Base-by-base conservation (phyloP, 768 basidiomycete species). In the Auricularia cornea region DNA sequence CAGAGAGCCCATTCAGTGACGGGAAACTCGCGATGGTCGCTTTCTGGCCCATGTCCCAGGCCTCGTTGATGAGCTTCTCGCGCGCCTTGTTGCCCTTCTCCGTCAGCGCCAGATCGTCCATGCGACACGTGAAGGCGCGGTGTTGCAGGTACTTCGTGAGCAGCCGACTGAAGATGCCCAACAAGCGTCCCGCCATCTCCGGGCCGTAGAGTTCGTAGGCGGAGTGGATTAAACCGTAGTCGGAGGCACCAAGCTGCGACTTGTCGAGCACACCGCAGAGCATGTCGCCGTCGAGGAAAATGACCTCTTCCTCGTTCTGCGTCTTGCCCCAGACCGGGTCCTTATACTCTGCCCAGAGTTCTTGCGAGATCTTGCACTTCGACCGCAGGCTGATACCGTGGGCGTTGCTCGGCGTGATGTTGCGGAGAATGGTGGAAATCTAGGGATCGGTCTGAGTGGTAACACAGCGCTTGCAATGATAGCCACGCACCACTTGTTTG, bases 61-160 rank as follows among this genome's bases (percentile, higher is more conserved):
- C 90, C 28, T 82, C 77, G 41, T 82, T 77, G 16, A 98, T 74
- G 57, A 98, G 80, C 41, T 86, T 80, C 57, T 80, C 76, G 66
- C 97, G 83, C 63, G 80, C 80, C 52, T 74, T 72, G 72, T 98
- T 89, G 26, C 93, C 95, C 62, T 86, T 84, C 0, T 85, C 82
- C 6, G 94, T 98, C 59, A 99, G 80, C 60, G 90, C 87, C 51
- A 99, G 81, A 79, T 99, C 97, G 75, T 99, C 97, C 92, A 98
- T 98, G 23, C 97, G 87, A 76, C 97, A 99, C 2, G 95, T 94
- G 77, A 99, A 99, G 0, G 94, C 97, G 48, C 94, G 90, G 69
- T 94, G 92, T 69, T 98, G 96, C 61, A 99, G 80, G 76, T 92
- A 98, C 72, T 97, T 98, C 52, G 97, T 98, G 76, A 99, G 94